A percentile compares a stretch with the other conserved stretches of the same genome.
Evolutionary conservation across 2,329 filamentous ascomycete species (phyloP).

Genomic region (Trichophyton schoenleinii): DNA sequence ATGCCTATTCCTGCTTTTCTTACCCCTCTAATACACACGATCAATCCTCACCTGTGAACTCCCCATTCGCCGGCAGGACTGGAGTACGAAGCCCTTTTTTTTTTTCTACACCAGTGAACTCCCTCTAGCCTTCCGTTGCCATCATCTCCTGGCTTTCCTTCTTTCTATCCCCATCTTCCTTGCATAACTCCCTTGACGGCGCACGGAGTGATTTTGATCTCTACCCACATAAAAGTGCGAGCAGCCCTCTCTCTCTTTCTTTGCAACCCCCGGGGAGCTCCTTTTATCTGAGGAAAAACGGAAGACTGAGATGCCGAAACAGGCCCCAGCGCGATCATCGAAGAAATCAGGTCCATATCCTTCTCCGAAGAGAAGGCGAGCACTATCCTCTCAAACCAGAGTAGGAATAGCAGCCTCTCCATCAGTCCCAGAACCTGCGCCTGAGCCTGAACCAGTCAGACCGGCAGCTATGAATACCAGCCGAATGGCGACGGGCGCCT

Average conservation of each 20-base stretch:
- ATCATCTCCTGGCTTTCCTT: background rate
- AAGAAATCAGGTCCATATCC: constrained; percentile 12
- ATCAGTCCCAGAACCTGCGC: constrained; percentile 1
- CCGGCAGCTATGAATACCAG: constrained; percentile 11
- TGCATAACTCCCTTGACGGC: background rate
- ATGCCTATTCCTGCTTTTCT: background rate
- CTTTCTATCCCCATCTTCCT: background rate
- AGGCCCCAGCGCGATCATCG: constrained; percentile 11
- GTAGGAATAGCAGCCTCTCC: background rate
- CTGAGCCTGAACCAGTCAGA: background rate
- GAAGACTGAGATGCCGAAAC: constrained; percentile 15
- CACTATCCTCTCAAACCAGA: background rate
- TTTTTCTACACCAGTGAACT: background rate
- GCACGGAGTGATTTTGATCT: background rate
- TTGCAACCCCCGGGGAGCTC: background rate
- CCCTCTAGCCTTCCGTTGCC: background rate
- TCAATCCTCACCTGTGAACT: background rate
- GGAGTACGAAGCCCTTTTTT: background rate
- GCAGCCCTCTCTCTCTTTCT: constrained; percentile 2
- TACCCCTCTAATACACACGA: background rate
- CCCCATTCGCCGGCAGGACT: background rate
- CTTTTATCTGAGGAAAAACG: constrained; percentile 4
- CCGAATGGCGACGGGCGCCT: constrained; percentile 2
- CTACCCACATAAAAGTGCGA: constrained; percentile 2
- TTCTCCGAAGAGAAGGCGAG: constrained; percentile 2